Conservation (phyloP, 805 yeast species). For the Saccharomycodes ludwigii region DNA sequence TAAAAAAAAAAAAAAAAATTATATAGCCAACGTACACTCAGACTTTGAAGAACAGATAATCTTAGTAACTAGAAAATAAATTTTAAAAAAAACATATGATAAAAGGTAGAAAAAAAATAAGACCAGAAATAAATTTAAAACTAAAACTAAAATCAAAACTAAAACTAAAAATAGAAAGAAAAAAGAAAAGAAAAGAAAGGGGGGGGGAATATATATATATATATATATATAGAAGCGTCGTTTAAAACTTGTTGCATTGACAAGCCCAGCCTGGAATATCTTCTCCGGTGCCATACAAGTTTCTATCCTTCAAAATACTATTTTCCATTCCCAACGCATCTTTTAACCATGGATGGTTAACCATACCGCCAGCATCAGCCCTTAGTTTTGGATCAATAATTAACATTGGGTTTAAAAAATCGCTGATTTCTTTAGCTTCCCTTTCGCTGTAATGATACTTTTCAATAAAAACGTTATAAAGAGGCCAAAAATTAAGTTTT, state of each 20-base stretch:
- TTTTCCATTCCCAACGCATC: slow-evolving; percentile 71
- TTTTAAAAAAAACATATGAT: no score
- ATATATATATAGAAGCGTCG: neutral
- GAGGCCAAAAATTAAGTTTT: slow-evolving; percentile 81
- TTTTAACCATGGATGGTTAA: slow-evolving; percentile 70
- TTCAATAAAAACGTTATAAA: slow-evolving; percentile 68
- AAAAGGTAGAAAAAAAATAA: no score
- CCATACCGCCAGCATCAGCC: slow-evolving; percentile 94
- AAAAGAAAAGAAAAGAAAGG: no score
- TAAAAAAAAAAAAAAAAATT: no score
- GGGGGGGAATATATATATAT: no score
- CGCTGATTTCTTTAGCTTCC: slow-evolving; percentile 64
- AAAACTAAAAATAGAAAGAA: no score
- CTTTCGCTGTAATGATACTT: slow-evolving; percentile 63
- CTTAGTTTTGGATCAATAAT: slow-evolving; percentile 63
- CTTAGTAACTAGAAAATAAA: no score
- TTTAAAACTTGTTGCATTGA: neutral
- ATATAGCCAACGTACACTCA: no score
- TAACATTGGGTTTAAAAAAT: slow-evolving; percentile 77
- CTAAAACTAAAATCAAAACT: no score
- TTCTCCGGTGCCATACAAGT: slow-evolving; percentile 66
- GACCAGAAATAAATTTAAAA: no score
- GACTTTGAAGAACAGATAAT: no score
- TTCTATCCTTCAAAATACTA: slow-evolving; percentile 51
- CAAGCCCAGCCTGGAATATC: slow-evolving; percentile 85